Base-by-base conservation (phyloP, 2,329 filamentous ascomycete species). In the Metarhizium guizhouense region DNA sequence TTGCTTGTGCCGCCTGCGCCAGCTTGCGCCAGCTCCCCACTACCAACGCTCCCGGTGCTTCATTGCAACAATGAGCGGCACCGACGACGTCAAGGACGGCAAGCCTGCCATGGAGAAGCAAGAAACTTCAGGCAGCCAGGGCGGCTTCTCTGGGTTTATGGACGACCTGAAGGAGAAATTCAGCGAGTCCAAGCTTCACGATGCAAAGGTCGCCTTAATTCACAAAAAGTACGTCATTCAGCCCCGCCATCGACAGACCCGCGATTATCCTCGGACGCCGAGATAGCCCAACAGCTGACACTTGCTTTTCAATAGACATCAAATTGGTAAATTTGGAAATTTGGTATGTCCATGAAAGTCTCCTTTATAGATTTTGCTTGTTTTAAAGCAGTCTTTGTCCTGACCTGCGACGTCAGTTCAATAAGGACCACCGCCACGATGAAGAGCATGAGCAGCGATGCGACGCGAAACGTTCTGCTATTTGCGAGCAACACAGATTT, bases 401-500 rank as follows among this genome's bases (percentile, higher is more conserved):
- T 48, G 7, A 48, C 25, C 11, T 6, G n/a, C 25, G 7, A 45
- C 13, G 6, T 30, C 53, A 83, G 80, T 81, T 96, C 73, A 97
- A 96, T 66, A 77, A 81, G 29, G 89, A 95, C 60, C 93, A 97
- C 70, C 87, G 93, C 54, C 93, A 96, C 68, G 93, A 96, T 67
- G 93, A 97, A 71, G 87, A 87, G 62, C 92, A 97, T 68, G 94
- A 97, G 69, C 79, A 93, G 70, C 77, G 72, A 10, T 93, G 89
- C 47, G 93, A 97, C 68, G 81, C 80, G 13, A 96, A 96, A 74
- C 83, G 94, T 57, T 81, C 79, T 20, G 79, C 74, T 16, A 86
- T 94, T 52, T 79, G 80, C 61, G 82, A 93, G 56, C 79, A 82
- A 14, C 85, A 97, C 67, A 85, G 93, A 47, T 97, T 91, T 74